Evolutionary conservation across 371 early-diverging fungal genomes (phyloP), one percentile per base, ranked within the genome.

Genomic region (Haplosporangium sp.): DNA sequence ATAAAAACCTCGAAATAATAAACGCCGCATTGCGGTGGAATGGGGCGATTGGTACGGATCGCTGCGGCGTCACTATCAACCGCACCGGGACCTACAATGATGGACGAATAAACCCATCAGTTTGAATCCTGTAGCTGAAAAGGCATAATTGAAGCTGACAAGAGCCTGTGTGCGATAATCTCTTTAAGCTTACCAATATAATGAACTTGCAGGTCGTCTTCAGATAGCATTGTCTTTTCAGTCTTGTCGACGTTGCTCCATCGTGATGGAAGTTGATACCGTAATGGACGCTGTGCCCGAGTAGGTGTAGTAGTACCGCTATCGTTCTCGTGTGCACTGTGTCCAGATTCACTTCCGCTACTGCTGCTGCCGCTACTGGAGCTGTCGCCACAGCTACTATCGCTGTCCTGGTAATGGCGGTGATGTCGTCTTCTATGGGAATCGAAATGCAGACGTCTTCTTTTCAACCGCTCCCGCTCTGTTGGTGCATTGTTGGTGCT

Each of bases 1-100:
- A 99, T 87, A 20, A 82, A 81, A 50, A 95, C 89, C 75, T 99
- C 99, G 75, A 83, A 99, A 80, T 98, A 99, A 74, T 89, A 98
- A 18, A 98, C 81, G 0, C 98, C 98, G 60, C 91, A 90, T 60
- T 93, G 93, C n/a, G 90, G 86, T 38, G 94, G 94, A 51, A 97
- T 95, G 11, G 94, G 87, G 46, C 84, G 80, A 82, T 97, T 95
- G n/a, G 93, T 81, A 62, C 95, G 83, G 0, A 95, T 89, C 42
- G 94, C 85, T 5, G 93, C 95, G 4, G 97, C 96, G 74, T 98
- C 95, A 1, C 77, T 64, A 66, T 98, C 98, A 14, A 59, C 69
- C 52, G 86, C 83, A 2, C 98, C 98, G 14, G 91, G 88, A 6
- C 98, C 98, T 91, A 63, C 8, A 23, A 10, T 29, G 21, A 46